Percentiles rank a stretch among this genome's conserved stretches.
Conservation (phyloP, 306 rosid species). For the Pterocarpus santalinus region DNA sequence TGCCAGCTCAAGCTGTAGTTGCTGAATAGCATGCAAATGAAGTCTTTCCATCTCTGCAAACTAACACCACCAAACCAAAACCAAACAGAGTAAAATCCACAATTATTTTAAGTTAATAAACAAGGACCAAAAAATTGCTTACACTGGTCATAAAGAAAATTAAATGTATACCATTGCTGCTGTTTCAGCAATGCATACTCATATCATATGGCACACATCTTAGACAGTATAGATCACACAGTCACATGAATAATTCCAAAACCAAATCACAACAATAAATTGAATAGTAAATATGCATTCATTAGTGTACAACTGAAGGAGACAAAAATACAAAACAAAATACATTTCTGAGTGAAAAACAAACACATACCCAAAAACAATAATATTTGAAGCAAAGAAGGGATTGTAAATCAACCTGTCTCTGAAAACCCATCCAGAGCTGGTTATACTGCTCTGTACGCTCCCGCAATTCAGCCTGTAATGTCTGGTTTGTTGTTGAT, state of each 20-base stretch:
- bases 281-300: not conserved
- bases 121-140: not conserved
- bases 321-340: not conserved
- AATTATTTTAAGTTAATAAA: slow-evolving; percentile 13
- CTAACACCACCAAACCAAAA: slow-evolving; percentile 59
- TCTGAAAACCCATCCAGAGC: slow-evolving; percentile 92
- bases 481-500: slow-evolving; percentile 79
- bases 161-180: not conserved
- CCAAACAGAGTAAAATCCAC: slow-evolving; percentile 9
- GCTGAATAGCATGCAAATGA: slow-evolving; percentile 86
- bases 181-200: not conserved
- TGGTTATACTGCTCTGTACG: slow-evolving; percentile 95
- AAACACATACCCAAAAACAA: not conserved
- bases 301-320: slow-evolving; percentile 1
- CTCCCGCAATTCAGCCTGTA: slow-evolving; percentile 92
- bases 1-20: slow-evolving; percentile 89
- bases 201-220: not conserved
- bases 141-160: slow-evolving; percentile 17
- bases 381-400: slow-evolving; percentile 1
- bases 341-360: not conserved
- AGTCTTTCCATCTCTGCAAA: slow-evolving; percentile 92
- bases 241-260: slow-evolving; percentile 18
- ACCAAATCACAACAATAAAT: slow-evolving; percentile 22
- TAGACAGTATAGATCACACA: not conserved
- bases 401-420: slow-evolving; percentile 74